Evolutionary conservation across 768 basidiomycete species (phyloP), one percentile per base, ranked within the genome.

Genomic region (Amanita muscaria): DNA sequence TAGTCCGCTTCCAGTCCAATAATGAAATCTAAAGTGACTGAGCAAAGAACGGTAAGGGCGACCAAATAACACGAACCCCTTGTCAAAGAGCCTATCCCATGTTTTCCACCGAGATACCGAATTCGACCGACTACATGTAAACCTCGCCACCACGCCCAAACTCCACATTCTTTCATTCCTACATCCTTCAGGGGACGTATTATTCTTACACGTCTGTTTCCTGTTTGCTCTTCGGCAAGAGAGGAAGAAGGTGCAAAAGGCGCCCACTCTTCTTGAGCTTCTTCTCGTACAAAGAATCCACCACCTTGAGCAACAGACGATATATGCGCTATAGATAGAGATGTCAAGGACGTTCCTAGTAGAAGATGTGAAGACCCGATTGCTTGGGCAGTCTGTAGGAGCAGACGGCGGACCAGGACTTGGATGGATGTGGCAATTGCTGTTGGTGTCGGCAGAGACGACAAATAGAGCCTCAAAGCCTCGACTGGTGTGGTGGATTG

Each of bases 311-410:
- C 72, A 34, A 90, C 78, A 9, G 74, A 77, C 3, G 84, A 79
- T 46, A 89, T 82, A 16, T 89, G 63, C 16, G 77, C 74, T 24
- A 89, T 72, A 0, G 88, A 86, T 1, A 90, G 66, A 0, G 80
- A 78, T 1, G 88, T 89, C n/a, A 88, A 64, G 2, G 79, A 81
- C 11, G 86, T 83, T 49, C 88, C 88, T 10, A 89, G 70, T 11
- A 89, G 67, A 12, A 90, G 66, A 57, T 90, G 87, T 0, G 88
- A 88, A n/a, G 79, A 79, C 3, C 60, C 57, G 3, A 66, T 72
- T 1, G 71, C 67, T 19, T 64, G 61, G 4, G 88, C 79, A 0
- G 82, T 80, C 52, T 85, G 70, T 14, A 88, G 63, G 19, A 89
- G 66, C 10, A 91, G 66, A n/a, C 88, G 62, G 15, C 86, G 77